Percentiles rank a stretch among this genome's conserved stretches.
phyloP scores from a whole-genome alignment of 1,139 yeast species.

The Diutina neorugosa region DNA sequence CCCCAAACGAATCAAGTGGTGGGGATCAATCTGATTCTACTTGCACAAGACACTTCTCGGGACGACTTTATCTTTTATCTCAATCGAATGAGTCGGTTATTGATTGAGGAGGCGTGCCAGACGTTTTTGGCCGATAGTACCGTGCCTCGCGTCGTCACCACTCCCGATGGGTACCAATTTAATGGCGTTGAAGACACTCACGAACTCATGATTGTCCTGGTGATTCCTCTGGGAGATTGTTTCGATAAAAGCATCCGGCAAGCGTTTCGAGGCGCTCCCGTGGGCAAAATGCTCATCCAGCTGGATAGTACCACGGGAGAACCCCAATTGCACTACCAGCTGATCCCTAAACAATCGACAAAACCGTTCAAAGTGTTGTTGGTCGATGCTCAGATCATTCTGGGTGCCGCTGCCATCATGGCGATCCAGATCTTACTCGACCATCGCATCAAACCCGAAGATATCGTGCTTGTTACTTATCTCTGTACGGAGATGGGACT shows the following conservation, averaged over 20 bases:
- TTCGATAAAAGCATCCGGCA: slow-evolving; percentile 68
- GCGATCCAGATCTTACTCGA: slow-evolving; percentile 81
- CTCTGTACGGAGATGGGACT: slow-evolving; percentile 74
- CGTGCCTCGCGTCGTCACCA: slow-evolving; percentile 11
- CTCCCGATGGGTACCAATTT: slow-evolving; percentile 15
- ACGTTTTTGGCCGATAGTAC: slow-evolving; percentile 16
- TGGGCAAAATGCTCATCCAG: slow-evolving; percentile 80
- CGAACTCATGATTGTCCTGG: slow-evolving; percentile 57
- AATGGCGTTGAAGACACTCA: slow-evolving; percentile 32
- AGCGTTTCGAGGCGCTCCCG: slow-evolving; percentile 62
- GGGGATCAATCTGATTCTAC: slow-evolving; percentile 62
- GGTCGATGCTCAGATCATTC: slow-evolving; percentile 77
- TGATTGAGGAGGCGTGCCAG: slow-evolving; percentile 60
- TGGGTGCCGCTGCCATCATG: slow-evolving; percentile 94
- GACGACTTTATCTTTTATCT: slow-evolving; percentile 81
- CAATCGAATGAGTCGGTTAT: slow-evolving; percentile 60
- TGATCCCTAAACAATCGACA: slow-evolving; percentile 33
- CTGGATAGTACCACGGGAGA: slow-evolving; percentile 85
- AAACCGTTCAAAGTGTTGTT: slow-evolving; percentile 21
- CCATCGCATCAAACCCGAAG: slow-evolving; percentile 53
- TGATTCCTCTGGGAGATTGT: slow-evolving; percentile 88
- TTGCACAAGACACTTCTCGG: slow-evolving; percentile 41
- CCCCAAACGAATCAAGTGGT: slow-evolving; percentile 54
- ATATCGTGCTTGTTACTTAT: slow-evolving; percentile 61
- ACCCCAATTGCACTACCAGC: slow-evolving; percentile 76